Conservation (phyloP, 805 yeast genomes). For the Diddensiella transvaalensis region DNA sequence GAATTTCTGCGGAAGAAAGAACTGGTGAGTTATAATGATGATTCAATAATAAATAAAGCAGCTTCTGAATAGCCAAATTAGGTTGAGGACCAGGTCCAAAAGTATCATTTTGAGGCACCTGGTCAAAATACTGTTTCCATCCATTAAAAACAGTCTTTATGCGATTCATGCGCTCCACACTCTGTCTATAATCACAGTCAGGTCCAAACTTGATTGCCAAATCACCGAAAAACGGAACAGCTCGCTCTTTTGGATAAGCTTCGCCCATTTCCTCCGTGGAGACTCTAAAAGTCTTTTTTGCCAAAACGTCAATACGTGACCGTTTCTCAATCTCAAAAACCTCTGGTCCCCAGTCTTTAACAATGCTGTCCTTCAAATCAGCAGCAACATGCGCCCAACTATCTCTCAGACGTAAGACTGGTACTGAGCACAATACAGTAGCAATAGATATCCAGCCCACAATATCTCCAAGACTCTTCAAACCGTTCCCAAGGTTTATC, state of each 20-base stretch:
- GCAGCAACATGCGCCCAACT: slow-evolving; percentile 74
- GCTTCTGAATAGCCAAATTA: slow-evolving; percentile 36
- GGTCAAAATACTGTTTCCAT: slow-evolving; percentile 71
- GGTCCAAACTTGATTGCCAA: slow-evolving; percentile 50
- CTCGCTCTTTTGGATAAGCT: slow-evolving; percentile 67
- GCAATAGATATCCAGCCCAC: slow-evolving; percentile 92
- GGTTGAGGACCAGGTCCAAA: slow-evolving; percentile 29
- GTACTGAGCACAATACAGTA: slow-evolving; percentile 74
- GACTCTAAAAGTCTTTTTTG: slow-evolving; percentile 39
- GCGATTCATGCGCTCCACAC: slow-evolving; percentile 63
- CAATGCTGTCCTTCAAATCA: slow-evolving; percentile 54
- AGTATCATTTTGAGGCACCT: slow-evolving; percentile 43
- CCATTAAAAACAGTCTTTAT: slow-evolving; percentile 70
- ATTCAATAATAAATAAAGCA: slow-evolving; percentile 46
- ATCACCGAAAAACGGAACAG: slow-evolving; percentile 90
- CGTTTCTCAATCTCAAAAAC: slow-evolving; percentile 83
- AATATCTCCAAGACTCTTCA: slow-evolving; percentile 85
- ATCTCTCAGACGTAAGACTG: slow-evolving; percentile 66
- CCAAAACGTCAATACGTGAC: slow-evolving; percentile 53
- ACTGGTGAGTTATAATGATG: slow-evolving; percentile 36
- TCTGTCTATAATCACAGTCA: slow-evolving; percentile 44
- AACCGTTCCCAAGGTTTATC: slow-evolving; percentile 76
- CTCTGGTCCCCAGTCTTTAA: slow-evolving; percentile 89
- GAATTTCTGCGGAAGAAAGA: slow-evolving; percentile 41
- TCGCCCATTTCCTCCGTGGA: slow-evolving; percentile 77